Percentiles rank a stretch among this genome's conserved stretches.
These are phyloP conservation scores for Leishmania amazonensis DNA, from an alignment of 208 protist genomes.

Conservation along the genomic window DNA sequence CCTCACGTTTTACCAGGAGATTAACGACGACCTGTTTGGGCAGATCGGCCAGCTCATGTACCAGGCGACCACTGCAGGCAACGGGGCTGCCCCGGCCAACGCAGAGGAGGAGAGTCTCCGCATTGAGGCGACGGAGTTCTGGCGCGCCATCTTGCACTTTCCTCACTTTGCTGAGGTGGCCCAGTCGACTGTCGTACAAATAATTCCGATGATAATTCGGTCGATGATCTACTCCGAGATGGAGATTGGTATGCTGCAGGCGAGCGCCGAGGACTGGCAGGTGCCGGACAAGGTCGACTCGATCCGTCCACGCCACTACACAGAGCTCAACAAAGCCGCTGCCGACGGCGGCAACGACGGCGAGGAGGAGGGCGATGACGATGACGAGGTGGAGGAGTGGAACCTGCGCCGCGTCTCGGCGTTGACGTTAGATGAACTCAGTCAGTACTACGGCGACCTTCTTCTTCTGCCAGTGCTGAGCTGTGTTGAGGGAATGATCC, in stretches of 20 bases:
- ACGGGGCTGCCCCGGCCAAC: slow-evolving; percentile 13
- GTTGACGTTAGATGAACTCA: slow-evolving; percentile 85
- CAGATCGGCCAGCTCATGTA: slow-evolving; percentile 65
- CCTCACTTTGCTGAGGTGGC: slow-evolving; percentile 69
- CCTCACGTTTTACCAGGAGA: slow-evolving; percentile 63
- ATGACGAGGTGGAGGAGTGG: slow-evolving; percentile 90
- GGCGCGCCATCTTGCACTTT: slow-evolving; percentile 72
- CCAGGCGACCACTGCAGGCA: slow-evolving; percentile 44
- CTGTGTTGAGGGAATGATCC: slow-evolving; percentile 83
- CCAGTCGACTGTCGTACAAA: slow-evolving; percentile 41
- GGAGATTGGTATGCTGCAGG: slow-evolving; percentile 87
- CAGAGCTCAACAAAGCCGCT: slow-evolving; percentile 25
- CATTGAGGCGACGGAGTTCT: slow-evolving; percentile 89
- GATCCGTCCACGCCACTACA: slow-evolving; percentile 86
- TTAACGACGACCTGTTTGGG: slow-evolving; percentile 57
- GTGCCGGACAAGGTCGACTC: slow-evolving; percentile 84
- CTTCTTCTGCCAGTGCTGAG: slow-evolving; percentile 82
- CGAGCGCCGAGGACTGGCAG: slow-evolving; percentile 75
- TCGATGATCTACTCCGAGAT: slow-evolving; percentile 93
- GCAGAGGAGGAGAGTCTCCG: slow-evolving; percentile 63
- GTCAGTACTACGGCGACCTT: slow-evolving; percentile 75
- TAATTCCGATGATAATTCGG: slow-evolving; percentile 84
- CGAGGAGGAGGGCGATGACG: slow-evolving; percentile 76
- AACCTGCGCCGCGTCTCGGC: slow-evolving; percentile 92
- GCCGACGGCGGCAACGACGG: slow-evolving; percentile 49